phyloP scores from a whole-genome alignment of 1,139 yeast genomes.

The Magnusiomyces tetraspermus region DNA sequence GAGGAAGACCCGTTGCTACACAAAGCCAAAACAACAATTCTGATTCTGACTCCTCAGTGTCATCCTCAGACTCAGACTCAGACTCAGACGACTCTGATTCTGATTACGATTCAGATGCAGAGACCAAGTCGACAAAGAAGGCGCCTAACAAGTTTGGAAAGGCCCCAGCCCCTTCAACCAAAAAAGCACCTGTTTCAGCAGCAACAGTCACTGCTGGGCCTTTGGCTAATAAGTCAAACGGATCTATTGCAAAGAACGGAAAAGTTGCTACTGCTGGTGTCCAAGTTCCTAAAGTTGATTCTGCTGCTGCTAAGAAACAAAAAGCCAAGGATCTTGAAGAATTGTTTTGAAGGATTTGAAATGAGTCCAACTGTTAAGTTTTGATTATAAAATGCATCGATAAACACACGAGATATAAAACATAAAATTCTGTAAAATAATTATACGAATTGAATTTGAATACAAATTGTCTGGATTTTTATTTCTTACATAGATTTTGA shows the following conservation, averaged over 20 bases:
- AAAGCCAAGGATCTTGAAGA: not conserved
- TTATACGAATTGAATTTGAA: too few species aligned
- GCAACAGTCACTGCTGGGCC: not conserved
- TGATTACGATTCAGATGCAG: conserved; percentile 1
- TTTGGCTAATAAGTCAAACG: not conserved
- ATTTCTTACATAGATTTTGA: too few species aligned
- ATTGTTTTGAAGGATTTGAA: not conserved
- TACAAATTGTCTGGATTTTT: too few species aligned
- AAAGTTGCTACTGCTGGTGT: not conserved
- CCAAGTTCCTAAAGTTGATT: not conserved
- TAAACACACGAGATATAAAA: too few species aligned
- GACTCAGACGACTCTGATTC: conserved; percentile 12
- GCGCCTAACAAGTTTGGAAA: not conserved
- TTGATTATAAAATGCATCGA: too few species aligned
- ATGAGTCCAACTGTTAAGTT: too few species aligned
- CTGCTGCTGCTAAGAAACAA: not conserved
- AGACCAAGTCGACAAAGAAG: not conserved
- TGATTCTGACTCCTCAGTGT: conserved; percentile 20
- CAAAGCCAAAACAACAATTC: not conserved
- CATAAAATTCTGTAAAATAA: too few species aligned
- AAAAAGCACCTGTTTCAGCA: not conserved
- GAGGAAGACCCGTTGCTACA: not conserved
- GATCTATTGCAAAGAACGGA: not conserved
- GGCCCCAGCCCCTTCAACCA: not conserved
- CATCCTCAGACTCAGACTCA: conserved; percentile 28